phyloP scores from a whole-genome alignment of 2,329 filamentous ascomycete genomes.

The Madurella fahalii region DNA sequence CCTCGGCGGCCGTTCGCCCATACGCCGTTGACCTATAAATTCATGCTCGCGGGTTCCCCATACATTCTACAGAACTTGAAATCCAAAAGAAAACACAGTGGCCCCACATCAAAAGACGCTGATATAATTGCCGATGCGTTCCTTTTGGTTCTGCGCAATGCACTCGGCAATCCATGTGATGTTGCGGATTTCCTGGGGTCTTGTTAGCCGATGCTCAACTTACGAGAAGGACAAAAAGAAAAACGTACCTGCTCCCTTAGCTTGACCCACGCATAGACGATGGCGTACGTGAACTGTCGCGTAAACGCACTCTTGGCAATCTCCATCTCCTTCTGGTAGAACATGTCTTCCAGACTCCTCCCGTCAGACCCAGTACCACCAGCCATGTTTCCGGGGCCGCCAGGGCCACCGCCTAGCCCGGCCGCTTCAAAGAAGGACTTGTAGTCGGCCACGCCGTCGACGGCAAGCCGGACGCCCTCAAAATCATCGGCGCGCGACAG shows the following conservation, averaged over 20 bases:
- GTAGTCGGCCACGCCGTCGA: constrained; percentile 91
- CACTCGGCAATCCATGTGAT: constrained; percentile 99
- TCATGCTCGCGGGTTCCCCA: constrained; percentile 12
- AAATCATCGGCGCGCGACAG: constrained; percentile 91
- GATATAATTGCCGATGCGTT: constrained; percentile 97
- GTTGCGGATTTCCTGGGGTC: constrained; percentile 86
- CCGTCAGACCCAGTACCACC: constrained; percentile 75
- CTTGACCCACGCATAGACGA: constrained; percentile 98
- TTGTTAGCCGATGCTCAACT: constrained; percentile 30
- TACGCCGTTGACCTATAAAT: constrained; percentile 15
- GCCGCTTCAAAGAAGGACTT: constrained; percentile 94
- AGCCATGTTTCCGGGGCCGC: constrained; percentile 77
- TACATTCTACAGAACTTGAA: constrained; percentile 19
- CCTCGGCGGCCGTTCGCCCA: constrained; percentile 13
- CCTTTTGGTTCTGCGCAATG: constrained; percentile 99
- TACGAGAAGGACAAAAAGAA: background rate
- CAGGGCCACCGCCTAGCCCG: constrained; percentile 66
- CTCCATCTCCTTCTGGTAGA: constrained; percentile 99
- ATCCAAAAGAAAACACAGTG: background rate
- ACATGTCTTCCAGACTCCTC: constrained; percentile 92
- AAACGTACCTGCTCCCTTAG: constrained; percentile 83
- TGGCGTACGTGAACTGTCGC: constrained; percentile 87
- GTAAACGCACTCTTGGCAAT: constrained; percentile 94
- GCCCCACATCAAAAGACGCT: constrained; percentile 71
- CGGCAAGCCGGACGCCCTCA: constrained; percentile 87